phyloP scores from a whole-genome alignment of 768 basidiomycete genomes.

The Leucocoprinus sp. region DNA sequence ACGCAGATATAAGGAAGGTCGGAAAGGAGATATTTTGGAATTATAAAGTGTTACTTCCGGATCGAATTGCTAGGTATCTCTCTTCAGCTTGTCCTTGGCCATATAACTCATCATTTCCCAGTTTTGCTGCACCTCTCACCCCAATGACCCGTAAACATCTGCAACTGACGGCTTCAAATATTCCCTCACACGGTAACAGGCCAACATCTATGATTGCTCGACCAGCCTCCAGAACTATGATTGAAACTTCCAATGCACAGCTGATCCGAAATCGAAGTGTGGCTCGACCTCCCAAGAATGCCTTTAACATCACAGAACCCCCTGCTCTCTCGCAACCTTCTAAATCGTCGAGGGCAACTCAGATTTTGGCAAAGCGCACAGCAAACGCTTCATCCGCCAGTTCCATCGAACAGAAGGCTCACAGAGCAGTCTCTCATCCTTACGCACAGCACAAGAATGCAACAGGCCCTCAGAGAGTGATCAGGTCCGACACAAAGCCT shows the following conservation, averaged over 20 bases:
- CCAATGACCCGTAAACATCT: conserved; percentile 75
- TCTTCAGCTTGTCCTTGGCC: conserved; percentile 1
- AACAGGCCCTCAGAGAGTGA: conserved; percentile 8
- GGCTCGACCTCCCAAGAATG: neutral
- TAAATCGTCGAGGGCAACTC: neutral
- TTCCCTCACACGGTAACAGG: conserved; percentile 13
- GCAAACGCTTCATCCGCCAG: neutral
- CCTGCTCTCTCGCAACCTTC: neutral
- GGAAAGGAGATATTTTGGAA: conserved; percentile 68
- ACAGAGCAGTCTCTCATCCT: neutral
- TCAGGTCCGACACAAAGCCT: neutral
- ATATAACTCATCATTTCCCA: conserved; percentile 19
- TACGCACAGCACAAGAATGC: neutral
- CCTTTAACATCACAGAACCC: neutral
- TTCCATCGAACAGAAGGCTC: neutral
- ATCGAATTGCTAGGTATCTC: conserved; percentile 53
- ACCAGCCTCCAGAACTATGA: neutral
- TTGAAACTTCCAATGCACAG: neutral
- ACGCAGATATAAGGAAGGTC: conserved; percentile 63
- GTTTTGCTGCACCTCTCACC: conserved; percentile 66
- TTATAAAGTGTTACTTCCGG: conserved; percentile 64
- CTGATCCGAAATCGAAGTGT: neutral
- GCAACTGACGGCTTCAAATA: conserved; percentile 31
- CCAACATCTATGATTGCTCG: conserved; percentile 12
- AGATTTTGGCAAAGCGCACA: neutral